Evolutionary conservation across 495 filamentous ascomycete species (phyloP), one percentile per base, ranked within the genome.

Genomic region (Penicillium flavigenum): DNA sequence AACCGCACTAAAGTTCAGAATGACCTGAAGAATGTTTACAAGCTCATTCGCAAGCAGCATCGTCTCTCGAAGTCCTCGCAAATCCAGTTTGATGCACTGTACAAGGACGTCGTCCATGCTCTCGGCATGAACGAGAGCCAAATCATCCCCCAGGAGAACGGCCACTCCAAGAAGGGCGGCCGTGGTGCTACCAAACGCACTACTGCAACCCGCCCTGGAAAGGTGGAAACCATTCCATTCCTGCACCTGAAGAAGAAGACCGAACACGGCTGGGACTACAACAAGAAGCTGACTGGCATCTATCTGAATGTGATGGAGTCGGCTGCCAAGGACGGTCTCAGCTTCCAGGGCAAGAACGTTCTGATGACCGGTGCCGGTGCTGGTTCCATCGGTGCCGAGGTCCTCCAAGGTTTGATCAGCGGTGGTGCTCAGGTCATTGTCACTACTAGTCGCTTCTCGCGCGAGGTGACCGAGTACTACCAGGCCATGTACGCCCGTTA

Each of bases 361-460:
- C 83, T 99, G 57, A 98, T 99, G 93, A 99, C 94, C 51, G 94
- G 94, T 75, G 94, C 94, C 52, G 94, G 94, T 73, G 94, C 92
- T 63, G 94, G 94, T 45, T 99, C 94, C 26, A 99, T 99, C 65
- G 94, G 92, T 67, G 95, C 95, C n/a, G 94, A 98, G 56, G 93
- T 99, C 43, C 82, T 99, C 12, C 92, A 98, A 73, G 94, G 94
- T 36, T 79, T 99, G 56, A 92, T 99, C 72, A 95, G 90, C 66
- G 94, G 95, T 72, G 94, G 94, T 65, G 94, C 93, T 63, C 92
- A 91, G 77, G 94, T 99, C 34, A 75, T 96, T 51, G 94, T 99
- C 54, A 98, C 94, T 9, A 98, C 94, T 29, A 95, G 90, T 70
- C 86, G 94, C 57, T 98, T 92, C 81, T 98, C 95, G 2, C 91